A percentile compares a stretch with the other conserved stretches of the same genome.
phyloP scores from a whole-genome alignment of 768 basidiomycete genomes.

The Xerocomus spinulosus region DNA sequence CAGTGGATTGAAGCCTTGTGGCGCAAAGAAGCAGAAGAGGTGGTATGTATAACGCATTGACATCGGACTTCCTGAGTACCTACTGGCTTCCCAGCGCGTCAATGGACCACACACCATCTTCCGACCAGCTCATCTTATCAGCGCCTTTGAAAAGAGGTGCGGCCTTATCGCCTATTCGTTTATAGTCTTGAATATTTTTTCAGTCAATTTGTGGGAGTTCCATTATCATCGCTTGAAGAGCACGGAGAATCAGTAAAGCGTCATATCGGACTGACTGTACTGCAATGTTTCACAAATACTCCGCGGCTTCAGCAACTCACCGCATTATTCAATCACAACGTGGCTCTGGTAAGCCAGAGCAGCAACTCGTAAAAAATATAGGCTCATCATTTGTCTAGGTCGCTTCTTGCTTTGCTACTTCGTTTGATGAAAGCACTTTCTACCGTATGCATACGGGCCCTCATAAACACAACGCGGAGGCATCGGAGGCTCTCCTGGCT shows the following conservation, averaged over 20 bases:
- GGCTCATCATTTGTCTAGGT: slow-evolving; percentile 32
- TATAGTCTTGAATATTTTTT: slow-evolving; percentile 1
- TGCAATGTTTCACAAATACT: slow-evolving; percentile 37
- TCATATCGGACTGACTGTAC: slow-evolving; percentile 33
- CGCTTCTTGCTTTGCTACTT: slow-evolving; percentile 40
- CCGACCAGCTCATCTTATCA: slow-evolving; percentile 39
- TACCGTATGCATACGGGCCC: slow-evolving; percentile 8
- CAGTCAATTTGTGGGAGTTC: slow-evolving; percentile 41
- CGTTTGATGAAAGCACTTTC: slow-evolving; percentile 30
- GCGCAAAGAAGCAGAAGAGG: slow-evolving; percentile 20
- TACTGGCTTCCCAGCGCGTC: slow-evolving; percentile 14
- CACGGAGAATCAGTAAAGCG: slow-evolving; percentile 38
- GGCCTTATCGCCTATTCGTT: slow-evolving; percentile 1
- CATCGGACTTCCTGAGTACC: background rate
- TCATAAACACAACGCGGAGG: slow-evolving; percentile 9
- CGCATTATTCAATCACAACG: slow-evolving; percentile 36
- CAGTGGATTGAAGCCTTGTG: slow-evolving; percentile 54
- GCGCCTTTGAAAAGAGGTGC: slow-evolving; percentile 40
- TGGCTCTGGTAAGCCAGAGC: slow-evolving; percentile 38
- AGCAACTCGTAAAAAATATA: background rate
- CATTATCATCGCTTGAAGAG: slow-evolving; percentile 36
- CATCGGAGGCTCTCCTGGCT: slow-evolving; percentile 24
- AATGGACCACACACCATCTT: slow-evolving; percentile 42
- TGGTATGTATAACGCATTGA: slow-evolving; percentile 5
- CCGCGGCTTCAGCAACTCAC: slow-evolving; percentile 42